phyloP scores from a whole-genome alignment of 495 filamentous ascomycete genomes.

The Copromyces sp. region DNA sequence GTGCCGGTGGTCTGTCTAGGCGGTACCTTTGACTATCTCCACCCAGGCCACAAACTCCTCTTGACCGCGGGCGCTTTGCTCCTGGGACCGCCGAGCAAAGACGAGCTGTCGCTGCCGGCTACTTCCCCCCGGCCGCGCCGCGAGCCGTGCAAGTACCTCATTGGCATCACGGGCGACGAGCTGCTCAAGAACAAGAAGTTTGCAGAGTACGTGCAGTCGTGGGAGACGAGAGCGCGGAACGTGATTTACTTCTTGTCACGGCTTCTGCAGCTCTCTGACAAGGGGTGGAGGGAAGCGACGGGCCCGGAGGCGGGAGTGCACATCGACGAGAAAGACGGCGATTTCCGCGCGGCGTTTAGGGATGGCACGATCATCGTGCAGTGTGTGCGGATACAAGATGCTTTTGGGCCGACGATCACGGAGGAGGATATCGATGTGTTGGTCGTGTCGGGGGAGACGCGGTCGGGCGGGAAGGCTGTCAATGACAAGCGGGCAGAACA shows the following conservation, averaged over 20 bases:
- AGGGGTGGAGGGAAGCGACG: conserved; percentile 25
- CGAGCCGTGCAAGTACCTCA: conserved; percentile 46
- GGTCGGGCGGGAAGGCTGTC: conserved; percentile 69
- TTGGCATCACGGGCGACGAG: conserved; percentile 82
- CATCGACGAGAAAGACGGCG: conserved; percentile 21
- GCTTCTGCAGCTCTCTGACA: conserved; percentile 47
- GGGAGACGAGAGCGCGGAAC: conserved; percentile 58
- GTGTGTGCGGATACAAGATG: conserved; percentile 76
- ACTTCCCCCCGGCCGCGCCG: neutral
- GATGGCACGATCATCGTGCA: conserved; percentile 44
- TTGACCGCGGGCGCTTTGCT: conserved; percentile 74
- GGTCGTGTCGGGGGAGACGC: conserved; percentile 84
- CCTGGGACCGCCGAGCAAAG: conserved; percentile 41
- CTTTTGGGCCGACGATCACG: conserved; percentile 86
- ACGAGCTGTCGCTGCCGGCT: conserved; percentile 4
- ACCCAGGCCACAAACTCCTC: conserved; percentile 90
- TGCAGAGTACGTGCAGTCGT: conserved; percentile 65
- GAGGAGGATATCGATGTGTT: conserved; percentile 68
- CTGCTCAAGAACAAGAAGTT: conserved; percentile 83
- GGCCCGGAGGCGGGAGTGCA: neutral
- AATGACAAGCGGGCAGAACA: conserved; percentile 70
- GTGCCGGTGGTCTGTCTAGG: conserved; percentile 58
- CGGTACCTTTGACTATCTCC: conserved; percentile 94
- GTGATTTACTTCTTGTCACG: conserved; percentile 62
- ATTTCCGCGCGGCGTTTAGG: conserved; percentile 34